Evolutionary conservation across 192 early-diverging fungal genomes (phyloP), one percentile per base, ranked within the genome.

Genomic region (Coemansia sp.): DNA sequence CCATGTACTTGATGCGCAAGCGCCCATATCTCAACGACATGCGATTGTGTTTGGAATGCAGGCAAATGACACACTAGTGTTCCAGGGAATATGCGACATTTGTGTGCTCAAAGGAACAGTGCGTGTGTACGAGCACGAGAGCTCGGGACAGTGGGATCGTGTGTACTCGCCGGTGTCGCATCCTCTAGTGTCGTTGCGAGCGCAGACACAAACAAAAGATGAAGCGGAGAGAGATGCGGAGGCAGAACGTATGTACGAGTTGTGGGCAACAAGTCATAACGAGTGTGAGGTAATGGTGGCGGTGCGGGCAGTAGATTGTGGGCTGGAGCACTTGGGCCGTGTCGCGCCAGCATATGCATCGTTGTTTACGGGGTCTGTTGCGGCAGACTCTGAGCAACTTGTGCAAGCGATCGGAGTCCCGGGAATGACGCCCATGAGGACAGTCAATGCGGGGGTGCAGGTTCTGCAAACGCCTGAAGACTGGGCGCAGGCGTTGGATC

Each of bases 151-250:
- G 22, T 82, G 79, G 79, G 48, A n/a, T 41, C 74, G 79, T 3
- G 58, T 74, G n/a, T 82, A 71, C 55, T 82, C 79, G 58, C 79
- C 79, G 32, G 66, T 74, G 7, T 76, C 79, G 14, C 74, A 82
- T 45, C 79, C 79, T 1, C 55, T 82, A 16, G 61, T 67, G 0
- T 57, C 63, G 2, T 50, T 79, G 14, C 56, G 24, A 11, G 59
- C 71, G 0, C 23, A 32, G 7, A 56, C 64, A 0, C 23, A 1
- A 26, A 38, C 3, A 13, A 14, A 16, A 9, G 16, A 6, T 14
- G 3, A 14, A 4, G 35, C 12, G 3, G 7, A 10, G 26, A 43
- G 9, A 20, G 61, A 68, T 38, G 43, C 4, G 1, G 69, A 70
- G 3, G 53, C 63, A 3, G 0, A 23, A 18, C 57, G 55, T 38